phyloP scores from a whole-genome alignment of 75 land plant genomes.

The Pinus tabuliformis region DNA sequence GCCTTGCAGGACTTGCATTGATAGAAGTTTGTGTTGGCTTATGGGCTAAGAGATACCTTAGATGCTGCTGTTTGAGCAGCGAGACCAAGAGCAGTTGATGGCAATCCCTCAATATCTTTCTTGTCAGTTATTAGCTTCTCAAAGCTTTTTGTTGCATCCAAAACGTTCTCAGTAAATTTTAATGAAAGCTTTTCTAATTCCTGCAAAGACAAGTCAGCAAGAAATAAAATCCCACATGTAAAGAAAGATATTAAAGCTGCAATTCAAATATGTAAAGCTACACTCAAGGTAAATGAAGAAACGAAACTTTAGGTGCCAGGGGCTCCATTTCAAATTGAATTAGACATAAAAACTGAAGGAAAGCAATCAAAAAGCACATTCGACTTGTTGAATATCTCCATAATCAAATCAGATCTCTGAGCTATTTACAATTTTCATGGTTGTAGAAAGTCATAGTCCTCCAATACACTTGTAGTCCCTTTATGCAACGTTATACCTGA shows the following conservation, averaged over 20 bases:
- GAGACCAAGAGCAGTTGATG: slow-evolving; percentile 64
- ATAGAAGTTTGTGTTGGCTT: neutral
- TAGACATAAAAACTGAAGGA: no score
- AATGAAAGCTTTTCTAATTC: slow-evolving; percentile 67
- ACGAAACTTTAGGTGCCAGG: neutral
- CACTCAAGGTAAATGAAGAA: no score
- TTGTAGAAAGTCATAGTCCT: no score
- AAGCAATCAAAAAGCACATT: no score
- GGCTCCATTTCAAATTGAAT: no score
- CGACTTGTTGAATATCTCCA: no score
- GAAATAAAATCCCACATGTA: neutral
- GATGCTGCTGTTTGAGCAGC: slow-evolving; percentile 70
- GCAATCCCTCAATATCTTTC: slow-evolving; percentile 68
- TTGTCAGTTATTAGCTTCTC: slow-evolving; percentile 62
- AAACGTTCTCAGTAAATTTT: slow-evolving; percentile 70
- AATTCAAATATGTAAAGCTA: neutral
- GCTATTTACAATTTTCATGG: no score
- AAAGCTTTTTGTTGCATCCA: slow-evolving; percentile 73
- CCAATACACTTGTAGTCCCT: no score
- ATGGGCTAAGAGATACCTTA: slow-evolving; percentile 37
- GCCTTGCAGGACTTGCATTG: neutral
- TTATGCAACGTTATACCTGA: no score
- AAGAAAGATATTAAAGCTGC: neutral
- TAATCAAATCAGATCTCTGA: no score
- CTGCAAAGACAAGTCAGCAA: slow-evolving; percentile 28